Conservation (phyloP, 345 rosid genomes). For the Heritiera fomes region DNA sequence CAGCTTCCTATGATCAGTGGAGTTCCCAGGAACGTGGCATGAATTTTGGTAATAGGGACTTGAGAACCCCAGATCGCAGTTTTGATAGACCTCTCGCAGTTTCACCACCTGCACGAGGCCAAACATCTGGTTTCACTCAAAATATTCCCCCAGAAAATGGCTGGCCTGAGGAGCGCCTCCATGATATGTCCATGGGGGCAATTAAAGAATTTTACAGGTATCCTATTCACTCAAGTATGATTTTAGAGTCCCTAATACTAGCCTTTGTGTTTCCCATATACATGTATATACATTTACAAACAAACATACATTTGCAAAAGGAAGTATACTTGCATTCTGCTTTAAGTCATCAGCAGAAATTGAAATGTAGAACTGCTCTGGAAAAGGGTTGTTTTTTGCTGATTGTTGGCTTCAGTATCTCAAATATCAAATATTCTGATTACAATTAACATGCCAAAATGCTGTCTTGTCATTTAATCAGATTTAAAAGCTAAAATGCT, state of each 20-base stretch:
- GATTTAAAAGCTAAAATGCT: background rate
- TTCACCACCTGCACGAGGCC: slow-evolving; percentile 49
- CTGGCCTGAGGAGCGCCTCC: slow-evolving; percentile 59
- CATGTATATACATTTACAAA: background rate
- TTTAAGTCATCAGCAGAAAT: background rate
- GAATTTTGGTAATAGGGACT: slow-evolving; percentile 53
- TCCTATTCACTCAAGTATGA: background rate
- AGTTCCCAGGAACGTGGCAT: slow-evolving; percentile 54
- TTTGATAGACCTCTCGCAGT: slow-evolving; percentile 53
- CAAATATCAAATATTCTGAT: background rate
- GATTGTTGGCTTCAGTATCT: background rate
- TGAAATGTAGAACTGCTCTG: background rate
- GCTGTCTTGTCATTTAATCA: background rate
- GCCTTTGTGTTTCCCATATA: background rate
- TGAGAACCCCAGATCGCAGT: slow-evolving; percentile 41
- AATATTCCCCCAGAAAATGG: background rate
- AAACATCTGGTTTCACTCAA: slow-evolving; percentile 33
- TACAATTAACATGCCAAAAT: background rate
- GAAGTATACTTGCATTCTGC: background rate
- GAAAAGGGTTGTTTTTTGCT: background rate
- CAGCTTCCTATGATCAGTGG: slow-evolving; percentile 47
- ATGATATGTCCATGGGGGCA: slow-evolving; percentile 62
- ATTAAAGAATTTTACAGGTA: slow-evolving; percentile 97
- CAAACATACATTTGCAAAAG: background rate
- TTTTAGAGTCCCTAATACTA: background rate